Evolutionary conservation across 345 rosid genomes (phyloP).

Genomic region (Populus davidiana): DNA sequence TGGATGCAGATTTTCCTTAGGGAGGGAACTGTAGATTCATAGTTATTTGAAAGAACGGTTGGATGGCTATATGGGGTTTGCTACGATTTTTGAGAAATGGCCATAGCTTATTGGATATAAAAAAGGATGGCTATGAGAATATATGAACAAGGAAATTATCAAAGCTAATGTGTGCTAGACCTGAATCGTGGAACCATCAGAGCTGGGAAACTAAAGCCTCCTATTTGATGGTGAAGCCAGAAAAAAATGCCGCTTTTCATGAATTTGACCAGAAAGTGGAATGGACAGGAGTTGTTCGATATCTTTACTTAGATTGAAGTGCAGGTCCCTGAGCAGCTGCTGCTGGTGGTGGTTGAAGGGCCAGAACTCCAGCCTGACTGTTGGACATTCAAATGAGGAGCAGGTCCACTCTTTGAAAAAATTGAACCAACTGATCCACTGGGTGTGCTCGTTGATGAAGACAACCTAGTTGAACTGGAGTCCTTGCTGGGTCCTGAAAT

Average conservation of each 20-base stretch:
- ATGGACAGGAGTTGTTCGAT: slow-evolving; percentile 21
- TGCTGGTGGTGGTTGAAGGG: slow-evolving; percentile 31
- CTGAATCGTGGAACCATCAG: slow-evolving; percentile 33
- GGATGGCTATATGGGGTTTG: slow-evolving; percentile 34
- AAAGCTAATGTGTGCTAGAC: slow-evolving; percentile 37
- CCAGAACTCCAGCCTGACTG: slow-evolving; percentile 47
- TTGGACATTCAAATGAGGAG: slow-evolving; percentile 33
- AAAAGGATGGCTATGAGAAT: slow-evolving; percentile 9
- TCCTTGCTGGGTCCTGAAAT: slow-evolving; percentile 48
- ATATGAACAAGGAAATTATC: slow-evolving; percentile 26
- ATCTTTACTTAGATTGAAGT: slow-evolving; percentile 31
- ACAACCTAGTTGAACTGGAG: slow-evolving; percentile 45
- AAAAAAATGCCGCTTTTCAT: slow-evolving; percentile 13
- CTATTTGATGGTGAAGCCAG: slow-evolving; percentile 30
- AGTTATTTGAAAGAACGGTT: slow-evolving; percentile 39
- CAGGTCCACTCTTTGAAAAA: slow-evolving; percentile 33
- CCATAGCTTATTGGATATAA: slow-evolving; percentile 39
- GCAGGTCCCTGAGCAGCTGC: slow-evolving; percentile 20
- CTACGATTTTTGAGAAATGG: slow-evolving; percentile 29
- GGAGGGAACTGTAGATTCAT: slow-evolving; percentile 29
- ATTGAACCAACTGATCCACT: slow-evolving; percentile 43
- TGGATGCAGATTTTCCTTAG: slow-evolving; percentile 21
- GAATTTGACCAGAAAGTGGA: slow-evolving; percentile 32
- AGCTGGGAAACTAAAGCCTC: slow-evolving; percentile 36
- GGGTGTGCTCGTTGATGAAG: slow-evolving; percentile 38